Evolutionary conservation across 1,284 basidiomycete genomes (phyloP), one percentile per base, ranked within the genome.

Genomic region (Dichomitus squalens): DNA sequence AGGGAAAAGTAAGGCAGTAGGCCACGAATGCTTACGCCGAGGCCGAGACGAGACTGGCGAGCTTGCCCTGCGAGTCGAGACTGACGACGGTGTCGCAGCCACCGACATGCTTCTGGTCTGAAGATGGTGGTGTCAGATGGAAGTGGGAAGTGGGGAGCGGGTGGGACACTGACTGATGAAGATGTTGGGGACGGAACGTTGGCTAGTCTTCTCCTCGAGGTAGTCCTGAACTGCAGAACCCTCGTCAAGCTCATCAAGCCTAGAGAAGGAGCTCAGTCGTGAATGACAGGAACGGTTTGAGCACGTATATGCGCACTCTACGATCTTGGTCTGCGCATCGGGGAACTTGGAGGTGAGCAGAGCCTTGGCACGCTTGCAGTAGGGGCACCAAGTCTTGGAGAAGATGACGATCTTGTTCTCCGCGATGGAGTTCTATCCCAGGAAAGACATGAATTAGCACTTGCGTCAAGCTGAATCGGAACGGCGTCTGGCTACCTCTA

Each of bases 331-430:
- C 38, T 75, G 61, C n/a, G 78, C 77, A 9, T 79, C 68, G 0
- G 81, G 76, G 66, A 81, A 88, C 21, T 82, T 68, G 4, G 63
- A 59, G 1, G 66, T 64, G 61, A 92, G 79, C n/a, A 89, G 72
- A 0, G 59, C 53, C 72, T 91, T 91, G 34, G 87, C 82, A 8
- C 70, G 71, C 57, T 60, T 74, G 77, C 86, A 88, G 72, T 79
- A 88, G 7, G 84, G 83, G 71, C 71, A 92, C 47, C 70, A 82
- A 9, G 77, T 75, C 76, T 92, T 91, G 55, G 88, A 89, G 72
- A 92, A 92, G 56, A 92, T 82, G 40, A 79, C 76, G 58, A 91
- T 78, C 67, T 80, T 82, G 79, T 86, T 79, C 20, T 79, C 73
- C 7, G 72, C 57, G 64, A 90, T 85, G 31, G 81, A 73, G 52